Conservation (phyloP, 2,329 filamentous ascomycete species). For the Nemania diffusa region DNA sequence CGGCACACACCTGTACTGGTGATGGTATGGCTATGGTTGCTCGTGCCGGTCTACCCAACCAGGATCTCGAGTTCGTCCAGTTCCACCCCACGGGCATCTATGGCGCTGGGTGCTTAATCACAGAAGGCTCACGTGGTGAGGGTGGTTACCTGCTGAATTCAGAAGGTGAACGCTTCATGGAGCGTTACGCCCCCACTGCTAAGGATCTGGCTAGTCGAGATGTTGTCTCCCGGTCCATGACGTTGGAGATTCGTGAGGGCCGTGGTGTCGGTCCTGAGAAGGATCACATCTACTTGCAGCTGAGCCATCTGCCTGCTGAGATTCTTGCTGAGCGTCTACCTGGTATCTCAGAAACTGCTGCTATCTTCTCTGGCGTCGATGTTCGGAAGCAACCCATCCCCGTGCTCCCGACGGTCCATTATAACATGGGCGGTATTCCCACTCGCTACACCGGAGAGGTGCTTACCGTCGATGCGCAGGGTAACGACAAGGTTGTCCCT, state of each 20-base stretch:
- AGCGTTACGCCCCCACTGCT: conserved; percentile 95
- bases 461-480: conserved; percentile 83
- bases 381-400: conserved; percentile 97
- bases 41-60: conserved; percentile 95
- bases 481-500: conserved; percentile 92
- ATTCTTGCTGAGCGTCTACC: conserved; percentile 95
- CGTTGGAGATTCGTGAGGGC: conserved; percentile 95
- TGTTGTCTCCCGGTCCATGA: conserved; percentile 98
- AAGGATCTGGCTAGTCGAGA: conserved; percentile 98
- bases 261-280: conserved; percentile 96
- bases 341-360: conserved; percentile 97
- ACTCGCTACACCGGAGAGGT: conserved; percentile 98
- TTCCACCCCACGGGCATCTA: conserved; percentile 99
- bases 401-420: conserved; percentile 95
- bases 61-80: conserved; percentile 99
- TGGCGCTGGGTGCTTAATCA: conserved; percentile 96
- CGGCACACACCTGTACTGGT: conserved; percentile 97
- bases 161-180: conserved; percentile 99
- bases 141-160: conserved; percentile 98
- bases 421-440: conserved; percentile 99
- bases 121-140: conserved; percentile 96
- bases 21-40: conserved; percentile 99
- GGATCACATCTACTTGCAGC: conserved; percentile 98
- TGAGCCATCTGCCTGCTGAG: conserved; percentile 92
- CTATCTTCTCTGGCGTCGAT: conserved; percentile 96